Conservation (phyloP, 1,284 basidiomycete genomes). For the Leucoagaricus sp. region DNA sequence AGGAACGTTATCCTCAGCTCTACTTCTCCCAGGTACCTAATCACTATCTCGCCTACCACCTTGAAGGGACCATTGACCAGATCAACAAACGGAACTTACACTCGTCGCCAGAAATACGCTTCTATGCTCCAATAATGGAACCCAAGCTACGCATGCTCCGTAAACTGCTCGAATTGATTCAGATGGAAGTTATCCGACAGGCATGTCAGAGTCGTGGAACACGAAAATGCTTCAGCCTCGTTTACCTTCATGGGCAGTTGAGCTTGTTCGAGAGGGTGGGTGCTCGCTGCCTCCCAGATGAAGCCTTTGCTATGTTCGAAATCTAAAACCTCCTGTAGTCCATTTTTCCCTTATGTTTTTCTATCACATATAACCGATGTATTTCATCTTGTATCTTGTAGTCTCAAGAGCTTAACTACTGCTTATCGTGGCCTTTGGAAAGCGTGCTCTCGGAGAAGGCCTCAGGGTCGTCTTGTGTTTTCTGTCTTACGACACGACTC, state of each 20-base stretch:
- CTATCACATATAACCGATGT: too few species aligned
- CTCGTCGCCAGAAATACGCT: conserved; percentile 32
- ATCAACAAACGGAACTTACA: conserved; percentile 41
- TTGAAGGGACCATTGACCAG: conserved; percentile 43
- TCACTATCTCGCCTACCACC: conserved; percentile 50
- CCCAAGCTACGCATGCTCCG: conserved; percentile 41
- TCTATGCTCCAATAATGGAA: conserved; percentile 31
- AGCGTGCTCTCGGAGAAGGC: too few species aligned
- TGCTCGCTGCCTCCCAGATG: conserved; percentile 6
- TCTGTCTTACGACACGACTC: too few species aligned
- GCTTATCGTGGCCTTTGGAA: too few species aligned
- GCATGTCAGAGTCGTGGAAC: not conserved
- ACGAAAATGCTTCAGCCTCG: conserved; percentile 3
- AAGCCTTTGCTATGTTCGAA: conserved; percentile 8
- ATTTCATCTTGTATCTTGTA: too few species aligned
- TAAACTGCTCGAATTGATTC: conserved; percentile 40
- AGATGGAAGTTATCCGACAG: conserved; percentile 12
- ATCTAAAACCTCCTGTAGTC: too few species aligned
- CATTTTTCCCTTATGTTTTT: too few species aligned
- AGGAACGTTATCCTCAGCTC: conserved; percentile 50
- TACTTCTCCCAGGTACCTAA: conserved; percentile 57
- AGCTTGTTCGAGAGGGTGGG: conserved; percentile 6
- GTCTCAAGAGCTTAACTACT: too few species aligned
- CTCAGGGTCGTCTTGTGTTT: too few species aligned
- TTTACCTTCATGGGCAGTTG: not conserved